These are phyloP conservation scores for Gossypium rotundifolium DNA, from an alignment of 345 rosid genomes.

Conservation along the genomic window DNA sequence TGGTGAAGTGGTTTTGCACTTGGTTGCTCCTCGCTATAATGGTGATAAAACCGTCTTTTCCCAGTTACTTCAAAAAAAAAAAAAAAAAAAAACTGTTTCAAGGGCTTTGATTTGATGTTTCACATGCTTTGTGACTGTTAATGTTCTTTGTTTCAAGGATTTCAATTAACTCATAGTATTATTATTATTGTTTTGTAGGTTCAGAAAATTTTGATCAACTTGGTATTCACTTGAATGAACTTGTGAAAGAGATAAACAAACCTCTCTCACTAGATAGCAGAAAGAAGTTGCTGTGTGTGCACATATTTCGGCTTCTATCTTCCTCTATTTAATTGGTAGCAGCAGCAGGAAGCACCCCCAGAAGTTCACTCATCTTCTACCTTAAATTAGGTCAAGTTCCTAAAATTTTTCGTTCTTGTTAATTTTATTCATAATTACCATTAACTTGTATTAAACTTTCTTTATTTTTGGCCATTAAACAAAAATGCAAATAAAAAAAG, in stretches of 20 bases:
- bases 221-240: neutral
- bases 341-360: conserved; percentile 1
- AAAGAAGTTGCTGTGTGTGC: too few relatives aligned
- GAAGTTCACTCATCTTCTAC: neutral
- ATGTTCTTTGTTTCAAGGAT: neutral
- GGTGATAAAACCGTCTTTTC: conserved; percentile 14
- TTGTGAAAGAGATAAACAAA: neutral
- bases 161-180: neutral
- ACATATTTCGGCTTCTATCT: neutral
- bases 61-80: neutral
- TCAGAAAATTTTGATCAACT: conserved; percentile 26
- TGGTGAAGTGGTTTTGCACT: conserved; percentile 8
- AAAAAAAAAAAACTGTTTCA: neutral
- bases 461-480: conserved; percentile 2
- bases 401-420: conserved; percentile 16
- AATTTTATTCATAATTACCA: conserved; percentile 14
- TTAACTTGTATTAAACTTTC: conserved; percentile 1
- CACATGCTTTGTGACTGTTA: neutral
- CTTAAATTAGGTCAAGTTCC: conserved; percentile 10
- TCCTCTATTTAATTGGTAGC: neutral
- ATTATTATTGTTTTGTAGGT: conserved; percentile 22
- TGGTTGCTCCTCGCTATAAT: conserved; percentile 9
- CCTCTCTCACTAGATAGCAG: neutral
- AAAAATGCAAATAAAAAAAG: neutral
- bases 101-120: neutral